A percentile compares a stretch with the other conserved stretches of the same genome.
Evolutionary conservation across 495 filamentous ascomycete species (phyloP).

Genomic region (Annulohypoxylon bovei): DNA sequence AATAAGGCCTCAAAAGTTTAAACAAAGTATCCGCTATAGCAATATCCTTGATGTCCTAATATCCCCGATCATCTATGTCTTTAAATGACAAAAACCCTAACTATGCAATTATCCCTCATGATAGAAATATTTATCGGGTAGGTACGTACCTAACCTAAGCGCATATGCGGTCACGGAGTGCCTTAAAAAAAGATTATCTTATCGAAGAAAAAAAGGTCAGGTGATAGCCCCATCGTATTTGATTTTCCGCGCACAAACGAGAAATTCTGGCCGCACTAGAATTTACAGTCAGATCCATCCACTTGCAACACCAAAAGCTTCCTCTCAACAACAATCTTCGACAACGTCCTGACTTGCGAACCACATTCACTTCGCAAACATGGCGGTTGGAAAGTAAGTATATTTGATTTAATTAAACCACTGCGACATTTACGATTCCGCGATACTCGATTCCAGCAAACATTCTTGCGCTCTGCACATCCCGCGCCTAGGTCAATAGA

Average conservation of each 20-base stretch:
- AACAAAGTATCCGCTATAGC: neutral
- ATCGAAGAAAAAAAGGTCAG: slow-evolving; percentile 20
- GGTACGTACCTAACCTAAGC: neutral
- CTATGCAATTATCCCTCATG: neutral
- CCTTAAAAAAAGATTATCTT: slow-evolving; percentile 8
- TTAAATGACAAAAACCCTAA: neutral
- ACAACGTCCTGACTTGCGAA: slow-evolving; percentile 48
- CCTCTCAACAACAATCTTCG: slow-evolving; percentile 38
- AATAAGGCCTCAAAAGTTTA: neutral
- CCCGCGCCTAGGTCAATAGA: slow-evolving; percentile 27
- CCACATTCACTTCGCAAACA: slow-evolving; percentile 65
- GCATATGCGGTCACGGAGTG: neutral
- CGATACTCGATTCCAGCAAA: slow-evolving; percentile 28
- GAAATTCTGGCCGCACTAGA: slow-evolving; percentile 49
- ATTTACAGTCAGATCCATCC: slow-evolving; percentile 45
- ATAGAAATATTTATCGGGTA: neutral
- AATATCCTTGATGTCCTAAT: neutral
- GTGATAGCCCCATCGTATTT: slow-evolving; percentile 27
- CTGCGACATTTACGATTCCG: slow-evolving; percentile 24
- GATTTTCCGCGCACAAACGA: slow-evolving; percentile 46
- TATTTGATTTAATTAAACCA: slow-evolving; percentile 26
- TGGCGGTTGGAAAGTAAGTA: slow-evolving; percentile 93
- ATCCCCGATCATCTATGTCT: no score
- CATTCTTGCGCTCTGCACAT: slow-evolving; percentile 31
- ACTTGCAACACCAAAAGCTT: slow-evolving; percentile 41